Base-by-base conservation (phyloP, 768 basidiomycete species). In the Leccinum barrowsii region DNA sequence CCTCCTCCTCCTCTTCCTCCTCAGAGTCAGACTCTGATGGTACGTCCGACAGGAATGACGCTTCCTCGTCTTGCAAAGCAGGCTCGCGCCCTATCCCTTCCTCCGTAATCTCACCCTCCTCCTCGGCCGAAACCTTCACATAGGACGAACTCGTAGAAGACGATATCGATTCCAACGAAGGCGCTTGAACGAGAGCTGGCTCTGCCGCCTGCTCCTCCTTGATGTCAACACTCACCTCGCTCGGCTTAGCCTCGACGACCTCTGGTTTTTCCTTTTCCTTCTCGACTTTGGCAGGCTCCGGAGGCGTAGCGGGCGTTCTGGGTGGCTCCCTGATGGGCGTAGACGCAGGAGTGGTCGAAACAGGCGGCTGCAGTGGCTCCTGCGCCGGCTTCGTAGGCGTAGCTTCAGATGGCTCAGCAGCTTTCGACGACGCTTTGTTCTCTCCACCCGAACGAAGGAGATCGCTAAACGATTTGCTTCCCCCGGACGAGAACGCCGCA, bases 391-490 rank as follows among this genome's bases (percentile, higher is more conserved):
- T 49, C 26, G 49, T 46, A 28, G 59, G 57, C 1, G 56, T 68
- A 15, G 50, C 64, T 15, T 70, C 68, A 19, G 68, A 60, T 15
- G 56, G 34, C 22, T 56, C 59, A 24, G 34, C 22, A 10, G n/a
- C 22, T 67, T 68, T 10, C 40, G 40, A 42, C 0, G 67, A 60
- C 7, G 68, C 61, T 34, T 74, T 55, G 58, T 50, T 68, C 19
- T 67, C 67, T 48, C 72, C 74, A 47, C 65, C 74, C 15, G 62
- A 69, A 66, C 83, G 81, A 57, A 89, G 71, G 49, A 90, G 65
- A 28, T 89, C 85, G n/a, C 75, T 71, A 62, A 87, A 92, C 1
- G 88, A 82, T 62, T 79, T 82, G 35, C 75, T 73, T 1, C 74
- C 59, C 4, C 79, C 78, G 13, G 65, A 61, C 7, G 80, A 77